phyloP scores from a whole-genome alignment of 2,329 filamentous ascomycete genomes.

The Neofusicoccum sp. region DNA sequence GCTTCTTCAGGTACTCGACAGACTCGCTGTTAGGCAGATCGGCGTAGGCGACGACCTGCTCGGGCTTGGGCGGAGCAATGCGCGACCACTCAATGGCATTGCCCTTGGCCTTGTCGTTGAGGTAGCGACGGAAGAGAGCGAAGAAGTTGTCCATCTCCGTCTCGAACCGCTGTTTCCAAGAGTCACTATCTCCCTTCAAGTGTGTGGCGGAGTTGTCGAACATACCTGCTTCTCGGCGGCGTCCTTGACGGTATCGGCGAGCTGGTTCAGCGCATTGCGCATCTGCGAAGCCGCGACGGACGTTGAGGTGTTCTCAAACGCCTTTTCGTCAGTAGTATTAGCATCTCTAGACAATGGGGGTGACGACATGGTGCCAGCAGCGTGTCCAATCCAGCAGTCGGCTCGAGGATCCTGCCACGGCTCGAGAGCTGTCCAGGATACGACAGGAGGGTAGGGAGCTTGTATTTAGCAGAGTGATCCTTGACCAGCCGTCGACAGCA shows the following conservation, averaged over 20 bases:
- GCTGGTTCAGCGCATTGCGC: constrained; percentile 94
- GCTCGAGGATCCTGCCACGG: background rate
- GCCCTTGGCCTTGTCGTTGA: constrained; percentile 99
- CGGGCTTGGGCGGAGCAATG: constrained; percentile 88
- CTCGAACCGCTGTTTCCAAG: constrained; percentile 73
- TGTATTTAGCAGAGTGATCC: background rate
- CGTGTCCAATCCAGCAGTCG: background rate
- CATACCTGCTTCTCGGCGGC: constrained; percentile 75
- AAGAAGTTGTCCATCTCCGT: constrained; percentile 99
- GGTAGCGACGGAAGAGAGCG: constrained; percentile 93
- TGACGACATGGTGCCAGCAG: constrained; percentile 18
- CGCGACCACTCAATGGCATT: constrained; percentile 95
- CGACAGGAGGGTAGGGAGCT: background rate
- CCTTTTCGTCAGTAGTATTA: constrained; percentile 55
- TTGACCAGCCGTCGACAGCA: background rate
- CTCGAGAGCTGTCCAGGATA: background rate
- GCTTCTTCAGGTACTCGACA: constrained; percentile 92
- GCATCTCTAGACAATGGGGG: background rate
- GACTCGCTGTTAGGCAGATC: constrained; percentile 87
- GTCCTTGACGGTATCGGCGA: constrained; percentile 87
- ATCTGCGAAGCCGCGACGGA: constrained; percentile 98
- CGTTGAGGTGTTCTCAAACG: constrained; percentile 98
- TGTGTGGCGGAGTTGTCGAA: constrained; percentile 24
- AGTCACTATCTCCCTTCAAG: constrained; percentile 18
- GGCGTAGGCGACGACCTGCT: constrained; percentile 94